Evolutionary conservation across 257 asterid genomes (phyloP), one percentile per base, ranked within the genome.

Genomic region (Solanum pennellii): DNA sequence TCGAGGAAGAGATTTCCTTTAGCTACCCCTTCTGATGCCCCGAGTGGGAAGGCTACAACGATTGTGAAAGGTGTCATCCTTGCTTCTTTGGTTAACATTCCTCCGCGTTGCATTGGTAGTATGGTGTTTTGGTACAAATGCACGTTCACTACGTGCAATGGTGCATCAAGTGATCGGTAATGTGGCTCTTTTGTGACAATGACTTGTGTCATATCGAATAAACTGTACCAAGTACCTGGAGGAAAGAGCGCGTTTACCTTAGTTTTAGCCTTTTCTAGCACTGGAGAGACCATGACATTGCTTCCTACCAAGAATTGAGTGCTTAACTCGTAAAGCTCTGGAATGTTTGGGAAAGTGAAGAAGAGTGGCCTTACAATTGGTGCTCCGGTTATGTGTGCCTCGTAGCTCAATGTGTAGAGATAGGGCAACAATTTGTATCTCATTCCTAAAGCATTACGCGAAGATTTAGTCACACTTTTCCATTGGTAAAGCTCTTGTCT

Each of bases 401-500:
- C 99, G 39, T 94, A 95, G 93, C 12, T 95, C 88, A 96, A 83
- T 1, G 99, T 95, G 91, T 97, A 96, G 2, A 95, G 80, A 73
- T 95, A 93, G 5, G 99, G 98, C 44, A 97, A 88, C 74, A 97
- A 91, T 91, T 89, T 96, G 83, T 97, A 97, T 89, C 99, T 91
- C 98, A 97, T 91, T 3, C 99, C 99, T 14, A 97, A 83, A 66
- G 99, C 99, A 88, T 96, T 96, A 71, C 99, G 92, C 3, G 98
- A 98, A 14, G 99, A 97, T 59, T 89, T 90, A 3, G 99, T 98
- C 72, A 97, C 99, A 4, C 98, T 84, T 73, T 92, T 93, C 99
- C 99, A 97, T 87, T 96, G 99, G 87, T 97, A 97, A 89, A 96
- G 99, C 94, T 97, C 98, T 47, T 97, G 99, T 76, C 99, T 92